Evolutionary conservation across 2,329 filamentous ascomycete genomes (phyloP).

Genomic region (Claviceps digitariae): DNA sequence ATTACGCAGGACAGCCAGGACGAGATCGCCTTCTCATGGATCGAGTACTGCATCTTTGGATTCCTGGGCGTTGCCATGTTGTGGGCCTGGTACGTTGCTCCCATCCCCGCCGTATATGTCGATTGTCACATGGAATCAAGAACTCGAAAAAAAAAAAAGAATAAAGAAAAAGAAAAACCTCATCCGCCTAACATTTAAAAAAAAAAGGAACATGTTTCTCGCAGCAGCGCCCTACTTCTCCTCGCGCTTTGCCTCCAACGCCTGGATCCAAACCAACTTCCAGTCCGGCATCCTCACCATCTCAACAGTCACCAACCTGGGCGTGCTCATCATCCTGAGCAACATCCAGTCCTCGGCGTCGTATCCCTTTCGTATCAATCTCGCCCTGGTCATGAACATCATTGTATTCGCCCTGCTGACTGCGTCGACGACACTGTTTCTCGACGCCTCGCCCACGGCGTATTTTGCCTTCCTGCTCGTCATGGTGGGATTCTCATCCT

Average conservation of each 20-base stretch:
- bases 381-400: slow-evolving; percentile 66
- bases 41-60: slow-evolving; percentile 76
- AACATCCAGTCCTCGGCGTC: slow-evolving; percentile 70
- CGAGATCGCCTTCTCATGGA: slow-evolving; percentile 58
- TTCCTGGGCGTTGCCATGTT: slow-evolving; percentile 86
- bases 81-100: slow-evolving; percentile 72
- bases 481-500: slow-evolving; percentile 67
- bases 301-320: slow-evolving; percentile 71
- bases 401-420: slow-evolving; percentile 64
- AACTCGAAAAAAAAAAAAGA: too few relatives aligned
- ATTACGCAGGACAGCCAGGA: slow-evolving; percentile 19
- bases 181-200: background rate
- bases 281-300: slow-evolving; percentile 81
- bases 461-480: slow-evolving; percentile 75
- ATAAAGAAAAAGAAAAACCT: too few relatives aligned
- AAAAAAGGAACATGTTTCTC: slow-evolving; percentile 80
- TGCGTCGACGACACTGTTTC: slow-evolving; percentile 59
- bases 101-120: background rate
- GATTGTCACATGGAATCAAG: too few relatives aligned
- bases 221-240: slow-evolving; percentile 91
- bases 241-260: slow-evolving; percentile 56
- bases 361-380: slow-evolving; percentile 75
- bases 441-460: slow-evolving; percentile 41
- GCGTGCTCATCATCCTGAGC: slow-evolving; percentile 61
- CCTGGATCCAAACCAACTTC: slow-evolving; percentile 67